Evolutionary conservation across 192 early-diverging fungal genomes (phyloP).

Genomic region (Podila minutissima): DNA sequence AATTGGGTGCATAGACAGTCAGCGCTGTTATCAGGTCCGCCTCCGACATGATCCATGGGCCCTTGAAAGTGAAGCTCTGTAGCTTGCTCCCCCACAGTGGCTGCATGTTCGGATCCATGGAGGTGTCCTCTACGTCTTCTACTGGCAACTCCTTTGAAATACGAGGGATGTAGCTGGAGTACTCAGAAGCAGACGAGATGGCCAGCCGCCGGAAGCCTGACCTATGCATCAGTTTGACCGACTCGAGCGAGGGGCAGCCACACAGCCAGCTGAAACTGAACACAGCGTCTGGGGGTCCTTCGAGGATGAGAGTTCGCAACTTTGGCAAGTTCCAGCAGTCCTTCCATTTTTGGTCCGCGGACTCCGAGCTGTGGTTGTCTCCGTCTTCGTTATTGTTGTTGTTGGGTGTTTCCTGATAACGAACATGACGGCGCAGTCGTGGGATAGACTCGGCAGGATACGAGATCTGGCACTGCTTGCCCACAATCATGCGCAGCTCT

Average conservation of each 20-base stretch:
- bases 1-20: constrained; percentile 5
- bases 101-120: background rate
- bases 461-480: background rate
- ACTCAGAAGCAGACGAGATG: too few relatives aligned
- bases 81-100: constrained; percentile 3
- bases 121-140: background rate
- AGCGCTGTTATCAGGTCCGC: background rate
- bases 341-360: background rate
- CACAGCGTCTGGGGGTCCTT: constrained; percentile 1
- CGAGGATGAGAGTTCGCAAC: constrained; percentile 1
- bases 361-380: background rate
- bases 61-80: background rate
- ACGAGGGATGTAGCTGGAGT: background rate
- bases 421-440: background rate
- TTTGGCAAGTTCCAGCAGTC: constrained; percentile 8
- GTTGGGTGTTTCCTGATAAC: background rate
- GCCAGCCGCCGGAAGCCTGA: background rate
- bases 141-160: background rate
- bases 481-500: background rate
- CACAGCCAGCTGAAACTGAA: constrained; percentile 18
- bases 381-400: background rate
- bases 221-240: background rate
- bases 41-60: constrained; percentile 2
- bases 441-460: background rate
- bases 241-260: background rate